Evolutionary conservation across 208 protist genomes (phyloP), one percentile per base, ranked within the genome.

Genomic region (Crithidia fasciculata): DNA sequence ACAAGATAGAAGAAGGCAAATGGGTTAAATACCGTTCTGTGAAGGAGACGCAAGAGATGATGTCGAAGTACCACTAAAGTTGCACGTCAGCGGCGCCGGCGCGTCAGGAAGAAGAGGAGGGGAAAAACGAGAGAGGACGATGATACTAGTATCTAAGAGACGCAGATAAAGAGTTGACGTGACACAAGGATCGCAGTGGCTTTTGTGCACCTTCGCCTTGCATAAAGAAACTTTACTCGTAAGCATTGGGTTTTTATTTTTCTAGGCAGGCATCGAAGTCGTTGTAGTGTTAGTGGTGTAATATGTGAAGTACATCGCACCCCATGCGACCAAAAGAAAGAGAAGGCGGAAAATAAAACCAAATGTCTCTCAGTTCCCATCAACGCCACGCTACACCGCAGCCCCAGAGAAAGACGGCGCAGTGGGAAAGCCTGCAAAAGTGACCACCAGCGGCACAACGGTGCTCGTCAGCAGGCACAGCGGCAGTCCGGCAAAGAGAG

Each of bases 391-490:
- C 63, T 76, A 78, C 56, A 72, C 49, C 3, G 62, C 73, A 4
- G 64, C n/a, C 3, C 74, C 74, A 0, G 74, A 57, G 43, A 79
- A 74, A 19, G 67, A 55, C 47, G 74, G 74, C 18, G 53, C 67
- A 4, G 74, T 69, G n/a, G 74, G 41, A 12, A 53, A 74, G 41
- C 74, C 74, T 0, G 67, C 58, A 28, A 74, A 70, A 13, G 74
- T 79, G 60, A 63, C 50, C 50, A 79, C 50, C 49, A 79, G 61
- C 43, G 74, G 74, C 43, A 74, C 50, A 1, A 72, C 39, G 15
- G 76, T 70, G 62, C 71, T 73, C 56, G 59, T 69, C 16, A 81
- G 39, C 28, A 81, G 53, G 39, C 71, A 76, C 41, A 76, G 63
- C 53, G 69, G 69, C 45, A 76, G 67, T 9, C 77, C 77, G 6